A percentile compares a stretch with the other conserved stretches of the same genome.
phyloP scores from a whole-genome alignment of 352 stramenopile genomes.

The Pythium apleroticum region DNA sequence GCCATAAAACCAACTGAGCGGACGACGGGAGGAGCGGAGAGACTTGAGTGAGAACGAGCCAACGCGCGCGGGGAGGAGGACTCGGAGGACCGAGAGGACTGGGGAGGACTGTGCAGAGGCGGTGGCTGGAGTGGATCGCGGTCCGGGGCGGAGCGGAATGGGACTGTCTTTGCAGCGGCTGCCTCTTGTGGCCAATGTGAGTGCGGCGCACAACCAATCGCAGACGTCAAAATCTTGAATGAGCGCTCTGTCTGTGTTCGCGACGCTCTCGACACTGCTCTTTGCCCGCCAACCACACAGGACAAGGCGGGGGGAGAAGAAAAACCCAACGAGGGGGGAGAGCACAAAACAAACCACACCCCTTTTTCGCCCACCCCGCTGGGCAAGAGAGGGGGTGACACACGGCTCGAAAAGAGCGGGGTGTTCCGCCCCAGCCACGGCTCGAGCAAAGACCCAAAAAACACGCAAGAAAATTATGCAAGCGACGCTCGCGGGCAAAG shows the following conservation, averaged over 20 bases:
- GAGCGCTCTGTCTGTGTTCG: conserved; percentile 24
- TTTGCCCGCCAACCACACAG: conserved; percentile 12
- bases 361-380: conserved; percentile 15
- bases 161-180: conserved; percentile 28
- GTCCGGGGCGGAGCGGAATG: conserved; percentile 9
- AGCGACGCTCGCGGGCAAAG: conserved; percentile 6
- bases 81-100: conserved; percentile 10
- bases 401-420: conserved; percentile 2
- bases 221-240: conserved; percentile 24
- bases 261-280: conserved; percentile 5
- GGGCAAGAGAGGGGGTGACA: conserved; percentile 9
- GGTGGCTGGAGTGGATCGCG: conserved; percentile 4
- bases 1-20: conserved; percentile 63
- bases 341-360: conserved; percentile 15
- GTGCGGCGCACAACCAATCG: conserved; percentile 22
- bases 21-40: conserved; percentile 36
- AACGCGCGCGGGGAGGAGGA: conserved; percentile 1
- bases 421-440: neutral
- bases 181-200: conserved; percentile 7
- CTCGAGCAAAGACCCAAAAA: neutral
- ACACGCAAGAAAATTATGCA: conserved; percentile 6
- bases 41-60: too few relatives aligned
- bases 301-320: conserved; percentile 7
- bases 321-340: neutral
- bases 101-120: conserved; percentile 23